Conservation (phyloP, 163 green algal genomes). For the Scenedesmus sp. region DNA sequence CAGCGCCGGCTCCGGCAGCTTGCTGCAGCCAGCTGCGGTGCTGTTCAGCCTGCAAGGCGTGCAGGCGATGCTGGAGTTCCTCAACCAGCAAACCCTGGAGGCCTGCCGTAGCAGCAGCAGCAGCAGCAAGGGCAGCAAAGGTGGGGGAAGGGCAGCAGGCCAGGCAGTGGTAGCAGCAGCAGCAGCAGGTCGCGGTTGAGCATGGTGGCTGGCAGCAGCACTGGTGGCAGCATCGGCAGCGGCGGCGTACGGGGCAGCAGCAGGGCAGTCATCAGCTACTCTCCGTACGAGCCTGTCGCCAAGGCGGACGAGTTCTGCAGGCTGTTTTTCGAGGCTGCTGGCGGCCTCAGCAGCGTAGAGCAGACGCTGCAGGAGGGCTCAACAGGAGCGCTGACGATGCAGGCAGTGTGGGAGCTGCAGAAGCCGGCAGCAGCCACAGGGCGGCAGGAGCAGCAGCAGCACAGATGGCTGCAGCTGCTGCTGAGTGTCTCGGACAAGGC, state of each 20-base stretch:
- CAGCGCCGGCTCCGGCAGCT: neutral
- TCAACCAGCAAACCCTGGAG: neutral
- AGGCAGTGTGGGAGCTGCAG: neutral
- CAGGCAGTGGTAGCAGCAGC: neutral
- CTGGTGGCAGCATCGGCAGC: neutral
- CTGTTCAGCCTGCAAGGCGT: neutral
- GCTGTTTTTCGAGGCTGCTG: neutral
- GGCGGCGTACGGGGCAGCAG: neutral
- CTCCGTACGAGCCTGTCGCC: neutral
- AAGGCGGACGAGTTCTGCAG: neutral
- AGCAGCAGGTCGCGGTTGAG: neutral
- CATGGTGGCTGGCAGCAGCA: neutral
- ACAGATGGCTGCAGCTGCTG: neutral
- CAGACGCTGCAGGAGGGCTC: neutral
- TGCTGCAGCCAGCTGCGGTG: neutral
- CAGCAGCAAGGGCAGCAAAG: conserved; percentile 1
- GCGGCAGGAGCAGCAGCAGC: neutral
- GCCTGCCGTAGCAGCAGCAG: neutral
- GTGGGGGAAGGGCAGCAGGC: neutral
- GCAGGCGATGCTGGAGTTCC: neutral
- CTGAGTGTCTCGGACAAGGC: neutral
- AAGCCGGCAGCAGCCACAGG: neutral
- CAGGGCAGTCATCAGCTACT: neutral
- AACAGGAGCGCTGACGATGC: neutral
- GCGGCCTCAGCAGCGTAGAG: neutral